phyloP scores from a whole-genome alignment of 805 yeast genomes.

The Kluyveromyces aestuarii region DNA sequence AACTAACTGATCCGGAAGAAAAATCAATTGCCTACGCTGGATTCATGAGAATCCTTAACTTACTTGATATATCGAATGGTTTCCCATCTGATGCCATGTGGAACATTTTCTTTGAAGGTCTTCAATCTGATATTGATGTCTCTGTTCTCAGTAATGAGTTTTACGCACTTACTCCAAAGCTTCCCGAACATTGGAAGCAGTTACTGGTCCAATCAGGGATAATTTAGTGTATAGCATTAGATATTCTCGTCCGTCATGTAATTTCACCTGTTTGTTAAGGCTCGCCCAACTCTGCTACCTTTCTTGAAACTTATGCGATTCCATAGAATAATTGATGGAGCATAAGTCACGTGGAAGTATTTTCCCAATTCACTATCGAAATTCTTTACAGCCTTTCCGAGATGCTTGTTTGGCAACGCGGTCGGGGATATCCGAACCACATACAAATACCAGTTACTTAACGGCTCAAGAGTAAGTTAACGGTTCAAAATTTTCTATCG shows the following conservation, averaged over 20 bases:
- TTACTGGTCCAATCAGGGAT: neutral
- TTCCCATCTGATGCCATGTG: constrained; percentile 14
- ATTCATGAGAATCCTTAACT: constrained; percentile 55
- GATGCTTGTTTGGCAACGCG: too few species aligned
- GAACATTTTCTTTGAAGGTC: constrained; percentile 19
- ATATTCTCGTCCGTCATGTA: neutral
- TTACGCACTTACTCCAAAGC: constrained; percentile 16
- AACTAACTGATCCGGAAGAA: constrained; percentile 72
- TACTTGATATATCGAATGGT: constrained; percentile 13
- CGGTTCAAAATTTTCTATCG: too few species aligned
- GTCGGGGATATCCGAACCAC: too few species aligned
- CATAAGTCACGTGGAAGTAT: too few species aligned
- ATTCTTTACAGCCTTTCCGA: too few species aligned
- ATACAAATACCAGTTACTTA: too few species aligned
- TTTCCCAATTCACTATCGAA: too few species aligned
- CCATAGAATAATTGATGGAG: too few species aligned
- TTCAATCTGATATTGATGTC: constrained; percentile 22
- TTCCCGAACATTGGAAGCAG: constrained; percentile 1
- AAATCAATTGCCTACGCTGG: constrained; percentile 84
- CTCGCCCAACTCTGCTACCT: neutral
- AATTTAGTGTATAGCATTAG: neutral
- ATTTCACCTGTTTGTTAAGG: neutral
- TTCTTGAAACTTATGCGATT: too few species aligned
- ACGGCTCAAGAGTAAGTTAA: too few species aligned
- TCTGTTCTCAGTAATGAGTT: constrained; percentile 23